These are phyloP conservation scores for Penicillium italicum DNA, from an alignment of 2,329 filamentous ascomycete genomes.

Conservation along the genomic window DNA sequence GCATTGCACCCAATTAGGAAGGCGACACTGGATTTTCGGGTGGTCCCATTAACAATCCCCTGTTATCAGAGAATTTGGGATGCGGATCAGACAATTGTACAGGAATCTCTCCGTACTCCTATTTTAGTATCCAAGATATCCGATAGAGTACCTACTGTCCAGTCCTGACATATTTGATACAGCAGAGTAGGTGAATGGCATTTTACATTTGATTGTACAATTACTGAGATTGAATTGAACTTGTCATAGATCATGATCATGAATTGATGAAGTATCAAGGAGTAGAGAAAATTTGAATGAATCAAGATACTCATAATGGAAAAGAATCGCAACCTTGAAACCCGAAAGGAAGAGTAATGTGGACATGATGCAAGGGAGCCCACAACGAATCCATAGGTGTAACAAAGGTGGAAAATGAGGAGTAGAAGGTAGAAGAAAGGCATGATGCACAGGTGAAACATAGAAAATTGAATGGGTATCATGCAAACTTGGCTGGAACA, in stretches of 20 bases:
- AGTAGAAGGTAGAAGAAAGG: not conserved
- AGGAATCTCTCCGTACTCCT: not conserved
- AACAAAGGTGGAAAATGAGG: not conserved
- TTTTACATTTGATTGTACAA: too few species aligned
- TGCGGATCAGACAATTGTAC: not conserved
- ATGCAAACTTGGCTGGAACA: slow-evolving; percentile 6
- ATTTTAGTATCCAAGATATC: not conserved
- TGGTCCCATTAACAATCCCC: too few species aligned
- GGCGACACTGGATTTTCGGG: too few species aligned
- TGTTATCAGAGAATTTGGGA: not conserved
- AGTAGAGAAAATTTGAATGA: not conserved
- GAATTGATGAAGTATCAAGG: not conserved
- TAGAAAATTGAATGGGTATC: slow-evolving; percentile 7
- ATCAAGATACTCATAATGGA: not conserved
- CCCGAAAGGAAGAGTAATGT: not conserved
- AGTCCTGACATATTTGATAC: too few species aligned
- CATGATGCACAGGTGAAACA: not conserved
- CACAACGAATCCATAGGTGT: not conserved
- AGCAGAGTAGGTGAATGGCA: too few species aligned
- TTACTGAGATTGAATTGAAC: not conserved
- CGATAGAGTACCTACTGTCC: too few species aligned
- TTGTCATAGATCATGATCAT: not conserved
- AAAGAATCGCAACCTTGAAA: not conserved
- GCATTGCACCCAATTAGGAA: too few species aligned
- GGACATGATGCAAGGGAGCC: not conserved